These are phyloP conservation scores for Fusarium pseudoanthophilum DNA, from an alignment of 2,329 filamentous ascomycete genomes.

Conservation along the genomic window DNA sequence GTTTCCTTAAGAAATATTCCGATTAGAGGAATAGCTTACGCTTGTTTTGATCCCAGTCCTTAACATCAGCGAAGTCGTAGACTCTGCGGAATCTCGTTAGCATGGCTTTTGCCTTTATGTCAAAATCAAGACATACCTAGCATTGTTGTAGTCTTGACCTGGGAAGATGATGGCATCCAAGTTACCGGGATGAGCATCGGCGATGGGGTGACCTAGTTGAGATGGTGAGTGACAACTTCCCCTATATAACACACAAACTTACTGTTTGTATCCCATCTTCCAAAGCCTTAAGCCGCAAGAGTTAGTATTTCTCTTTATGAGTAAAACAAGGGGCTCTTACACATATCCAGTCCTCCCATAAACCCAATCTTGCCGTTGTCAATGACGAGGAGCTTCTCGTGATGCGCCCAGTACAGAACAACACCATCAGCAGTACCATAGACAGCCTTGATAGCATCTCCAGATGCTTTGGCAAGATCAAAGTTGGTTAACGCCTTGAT, in stretches of 20 bases:
- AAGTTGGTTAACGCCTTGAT: conserved; percentile 61
- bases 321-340: conserved; percentile 49
- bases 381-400: conserved; percentile 88
- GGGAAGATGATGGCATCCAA: conserved; percentile 82
- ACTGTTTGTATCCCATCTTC: conserved; percentile 87
- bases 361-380: conserved; percentile 80
- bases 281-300: conserved; percentile 64
- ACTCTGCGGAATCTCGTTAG: conserved; percentile 55
- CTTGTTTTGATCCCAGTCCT: conserved; percentile 86
- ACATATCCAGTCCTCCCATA: conserved; percentile 92
- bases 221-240: conserved; percentile 16
- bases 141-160: conserved; percentile 94
- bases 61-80: conserved; percentile 82
- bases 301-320: conserved; percentile 21
- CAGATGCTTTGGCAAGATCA: conserved; percentile 72
- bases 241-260: conserved; percentile 23
- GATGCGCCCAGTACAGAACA: conserved; percentile 91
- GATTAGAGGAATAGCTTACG: conserved; percentile 48
- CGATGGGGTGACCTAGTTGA: conserved; percentile 73
- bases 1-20: accelerated
- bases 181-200: conserved; percentile 83
- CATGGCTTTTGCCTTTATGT: background rate
- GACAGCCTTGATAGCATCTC: conserved; percentile 78
- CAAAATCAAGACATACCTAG: conserved; percentile 49
- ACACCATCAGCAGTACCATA: conserved; percentile 86